Base-by-base conservation (phyloP, 768 basidiomycete genomes). In the Mycena chlorophos region DNA sequence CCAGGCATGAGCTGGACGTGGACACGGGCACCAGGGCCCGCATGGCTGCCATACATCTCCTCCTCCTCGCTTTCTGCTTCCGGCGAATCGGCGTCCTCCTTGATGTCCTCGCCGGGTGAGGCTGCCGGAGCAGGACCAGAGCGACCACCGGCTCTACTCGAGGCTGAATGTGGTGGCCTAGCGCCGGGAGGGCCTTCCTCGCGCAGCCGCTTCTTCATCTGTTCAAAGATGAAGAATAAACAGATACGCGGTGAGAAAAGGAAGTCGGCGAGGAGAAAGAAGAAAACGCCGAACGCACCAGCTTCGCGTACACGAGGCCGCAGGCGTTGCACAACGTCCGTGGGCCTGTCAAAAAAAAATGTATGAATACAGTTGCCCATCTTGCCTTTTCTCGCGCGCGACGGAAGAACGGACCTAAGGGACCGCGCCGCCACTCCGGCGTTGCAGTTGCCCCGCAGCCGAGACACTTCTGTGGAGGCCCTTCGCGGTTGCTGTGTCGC, bases 261-360 rank as follows among this genome's bases (percentile, higher is more conserved):
- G 40, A 13, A 45, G 49, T 51, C 6, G 50, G 14, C 8, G 40
- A 52, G 42, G 49, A 52, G 25, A 58, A 48, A 51, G 19, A 55
- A 34, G 56, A 48, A 54, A 25, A 17, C 23, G n/a, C n/a, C n/a
- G 40, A 19, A 78, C 85, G 67, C 69, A 91, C 89, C 70, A 91
- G 77, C 74, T 92, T 92, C 52, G 89, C 90, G 69, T 90, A 92
- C 56, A 92, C 89, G 61, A 92, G 81, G 51, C 89, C 89, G 70
- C 89, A 92, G 12, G 89, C 89, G 68, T 92, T 92, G 69, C 89
- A 92, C 51, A 92, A 74, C 52, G 89, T 91, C 66, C 90, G 80
- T 22, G 89, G 89, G 49, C 89, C 89, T 90, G 59, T 17, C 54
- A 60, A 63, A 57, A 65, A 17, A 57, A 19, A 43, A 42, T 65